phyloP scores from a whole-genome alignment of 495 filamentous ascomycete genomes.

The Penicillium roqueforti region DNA sequence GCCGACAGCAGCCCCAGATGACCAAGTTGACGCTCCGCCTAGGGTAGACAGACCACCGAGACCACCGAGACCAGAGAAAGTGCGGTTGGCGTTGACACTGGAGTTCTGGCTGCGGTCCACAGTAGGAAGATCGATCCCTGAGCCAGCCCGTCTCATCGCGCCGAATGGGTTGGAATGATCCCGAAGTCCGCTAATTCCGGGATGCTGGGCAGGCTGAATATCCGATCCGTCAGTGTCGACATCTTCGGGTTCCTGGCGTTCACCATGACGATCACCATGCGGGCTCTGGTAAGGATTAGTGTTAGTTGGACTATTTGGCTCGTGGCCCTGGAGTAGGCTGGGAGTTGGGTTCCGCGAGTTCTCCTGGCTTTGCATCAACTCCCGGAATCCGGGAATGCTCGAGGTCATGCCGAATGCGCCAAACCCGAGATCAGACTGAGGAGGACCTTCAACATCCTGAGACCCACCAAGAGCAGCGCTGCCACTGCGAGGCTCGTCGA shows the following conservation, averaged over 20 bases:
- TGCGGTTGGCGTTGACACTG: conserved; percentile 68
- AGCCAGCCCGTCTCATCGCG: conserved; percentile 44
- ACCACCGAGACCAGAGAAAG: conserved; percentile 62
- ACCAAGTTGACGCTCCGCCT: conserved; percentile 60
- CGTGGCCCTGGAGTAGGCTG: conserved; percentile 51
- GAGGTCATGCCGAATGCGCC: conserved; percentile 75
- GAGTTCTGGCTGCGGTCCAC: conserved; percentile 86
- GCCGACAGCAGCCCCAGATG: conserved; percentile 51
- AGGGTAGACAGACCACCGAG: conserved; percentile 56
- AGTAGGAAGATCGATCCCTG: conserved; percentile 57
- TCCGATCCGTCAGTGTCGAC: conserved; percentile 57
- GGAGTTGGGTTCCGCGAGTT: conserved; percentile 55
- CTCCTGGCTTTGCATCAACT: conserved; percentile 56
- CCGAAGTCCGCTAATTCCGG: conserved; percentile 53
- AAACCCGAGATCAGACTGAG: conserved; percentile 50
- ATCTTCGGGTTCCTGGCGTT: conserved; percentile 55
- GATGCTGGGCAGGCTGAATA: conserved; percentile 51
- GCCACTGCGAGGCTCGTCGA: conserved; percentile 62
- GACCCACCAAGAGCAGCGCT: conserved; percentile 78
- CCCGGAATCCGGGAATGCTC: conserved; percentile 64
- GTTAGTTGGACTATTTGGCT: conserved; percentile 84
- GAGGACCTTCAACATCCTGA: conserved; percentile 64
- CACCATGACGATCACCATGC: conserved; percentile 59
- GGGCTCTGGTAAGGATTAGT: conserved; percentile 98
- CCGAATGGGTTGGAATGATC: conserved; percentile 48